A percentile compares a stretch with the other conserved stretches of the same genome.
Evolutionary conservation across 768 basidiomycete genomes (phyloP).

Genomic region (Lactarius indigo): DNA sequence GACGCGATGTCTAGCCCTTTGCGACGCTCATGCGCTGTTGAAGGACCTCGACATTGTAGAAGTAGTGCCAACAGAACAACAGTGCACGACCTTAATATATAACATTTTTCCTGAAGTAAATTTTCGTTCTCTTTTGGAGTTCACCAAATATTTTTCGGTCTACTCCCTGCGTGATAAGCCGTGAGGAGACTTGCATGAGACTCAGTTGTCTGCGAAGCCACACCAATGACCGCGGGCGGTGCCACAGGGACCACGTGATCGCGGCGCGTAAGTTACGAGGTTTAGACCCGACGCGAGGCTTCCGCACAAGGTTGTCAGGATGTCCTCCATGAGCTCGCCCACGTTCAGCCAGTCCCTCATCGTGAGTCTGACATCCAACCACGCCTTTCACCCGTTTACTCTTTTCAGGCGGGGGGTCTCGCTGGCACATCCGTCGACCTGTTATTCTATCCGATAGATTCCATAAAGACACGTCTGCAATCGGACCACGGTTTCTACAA

Average conservation of each 20-base stretch:
- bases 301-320: not conserved
- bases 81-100: conserved; percentile 11
- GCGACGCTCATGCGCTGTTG: not conserved
- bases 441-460: conserved; percentile 95
- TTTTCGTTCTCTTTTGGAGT: not conserved
- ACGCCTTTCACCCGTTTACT: not conserved
- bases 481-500: conserved; percentile 78
- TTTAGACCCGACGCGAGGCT: not conserved
- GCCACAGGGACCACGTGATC: conserved; percentile 16
- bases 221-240: not conserved
- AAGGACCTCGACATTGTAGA: not conserved
- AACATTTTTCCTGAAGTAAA: not conserved
- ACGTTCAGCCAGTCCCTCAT: conserved; percentile 34
- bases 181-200: not conserved
- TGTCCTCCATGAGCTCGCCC: conserved; percentile 22
- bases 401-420: conserved; percentile 72
- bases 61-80: not conserved
- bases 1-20: not conserved
- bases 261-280: conserved; percentile 3
- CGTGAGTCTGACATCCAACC: conserved; percentile 26
- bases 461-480: conserved; percentile 93
- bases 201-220: not conserved
- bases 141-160: not conserved
- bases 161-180: not conserved
- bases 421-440: conserved; percentile 94